phyloP scores from a whole-genome alignment of 2,329 filamentous ascomycete genomes.

The Cordyceps tenuipes region DNA sequence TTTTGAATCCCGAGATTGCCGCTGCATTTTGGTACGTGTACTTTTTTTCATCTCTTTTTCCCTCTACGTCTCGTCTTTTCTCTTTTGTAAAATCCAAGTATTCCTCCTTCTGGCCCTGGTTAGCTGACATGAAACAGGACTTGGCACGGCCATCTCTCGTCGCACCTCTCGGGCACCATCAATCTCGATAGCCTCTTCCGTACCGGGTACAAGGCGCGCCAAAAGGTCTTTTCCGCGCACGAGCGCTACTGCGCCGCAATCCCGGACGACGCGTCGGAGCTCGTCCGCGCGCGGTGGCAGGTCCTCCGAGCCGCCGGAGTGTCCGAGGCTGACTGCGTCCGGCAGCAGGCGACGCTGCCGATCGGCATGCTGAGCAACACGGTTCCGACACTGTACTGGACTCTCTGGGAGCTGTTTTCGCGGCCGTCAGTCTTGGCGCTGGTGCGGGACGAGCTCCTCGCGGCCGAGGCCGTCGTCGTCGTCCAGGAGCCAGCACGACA shows the following conservation, averaged over 20 bases:
- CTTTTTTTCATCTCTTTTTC: not conserved
- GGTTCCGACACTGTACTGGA: constrained; percentile 35
- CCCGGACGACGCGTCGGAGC: constrained; percentile 9
- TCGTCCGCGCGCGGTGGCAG: constrained; percentile 12
- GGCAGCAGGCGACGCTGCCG: constrained; percentile 10
- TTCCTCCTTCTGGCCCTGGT: not conserved
- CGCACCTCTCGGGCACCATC: constrained; percentile 8
- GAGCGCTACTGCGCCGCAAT: constrained; percentile 12
- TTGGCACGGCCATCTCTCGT: constrained; percentile 9
- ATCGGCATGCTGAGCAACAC: constrained; percentile 35
- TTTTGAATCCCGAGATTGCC: constrained; percentile 10
- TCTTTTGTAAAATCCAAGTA: not conserved
- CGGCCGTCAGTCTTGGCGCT: constrained; percentile 28
- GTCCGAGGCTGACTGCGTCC: not conserved
- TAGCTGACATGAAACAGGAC: not conserved
- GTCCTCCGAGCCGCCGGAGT: constrained; percentile 6
- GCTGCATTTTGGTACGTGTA: constrained; percentile 11
- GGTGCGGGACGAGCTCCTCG: constrained; percentile 31
- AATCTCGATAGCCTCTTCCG: constrained; percentile 2
- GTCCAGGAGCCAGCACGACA: not conserved
- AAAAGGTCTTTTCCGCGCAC: constrained; percentile 15
- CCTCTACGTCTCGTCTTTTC: too few relatives aligned
- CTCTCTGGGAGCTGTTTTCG: constrained; percentile 34
- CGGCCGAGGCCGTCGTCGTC: constrained; percentile 5
- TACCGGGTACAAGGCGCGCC: constrained; percentile 13